phyloP scores from a whole-genome alignment of 768 basidiomycete genomes.

The Auricularia cornea region DNA sequence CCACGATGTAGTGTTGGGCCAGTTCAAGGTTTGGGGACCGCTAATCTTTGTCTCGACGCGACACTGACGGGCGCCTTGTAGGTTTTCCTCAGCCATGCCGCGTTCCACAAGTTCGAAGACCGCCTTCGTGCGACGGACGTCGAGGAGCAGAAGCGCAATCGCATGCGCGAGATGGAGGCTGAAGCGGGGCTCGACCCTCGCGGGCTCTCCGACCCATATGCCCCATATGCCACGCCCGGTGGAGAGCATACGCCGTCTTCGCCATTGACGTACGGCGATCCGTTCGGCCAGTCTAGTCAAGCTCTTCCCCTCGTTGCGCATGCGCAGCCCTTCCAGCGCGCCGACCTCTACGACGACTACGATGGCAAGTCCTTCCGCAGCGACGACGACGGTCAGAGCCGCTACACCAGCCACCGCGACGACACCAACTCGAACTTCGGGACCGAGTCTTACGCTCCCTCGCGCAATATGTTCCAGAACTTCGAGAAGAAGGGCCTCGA shows the following conservation, averaged over 20 bases:
- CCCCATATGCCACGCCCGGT: slow-evolving; percentile 58
- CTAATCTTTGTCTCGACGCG: slow-evolving; percentile 1
- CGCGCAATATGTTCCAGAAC: slow-evolving; percentile 90
- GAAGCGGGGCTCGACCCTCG: slow-evolving; percentile 59
- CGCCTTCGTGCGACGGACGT: slow-evolving; percentile 72
- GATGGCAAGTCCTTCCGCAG: slow-evolving; percentile 63
- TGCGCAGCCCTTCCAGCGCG: slow-evolving; percentile 75
- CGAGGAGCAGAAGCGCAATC: slow-evolving; percentile 79
- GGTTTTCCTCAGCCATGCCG: slow-evolving; percentile 81
- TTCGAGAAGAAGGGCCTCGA: slow-evolving; percentile 67
- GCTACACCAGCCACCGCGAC: slow-evolving; percentile 68
- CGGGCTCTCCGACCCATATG: slow-evolving; percentile 59
- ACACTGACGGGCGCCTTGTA: slow-evolving; percentile 22
- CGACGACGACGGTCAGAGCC: slow-evolving; percentile 74
- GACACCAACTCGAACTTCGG: slow-evolving; percentile 77
- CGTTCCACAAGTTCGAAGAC: slow-evolving; percentile 87
- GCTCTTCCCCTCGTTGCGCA: slow-evolving; percentile 77
- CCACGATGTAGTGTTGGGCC: slow-evolving; percentile 70
- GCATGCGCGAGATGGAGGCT: slow-evolving; percentile 65
- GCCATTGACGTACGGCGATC: slow-evolving; percentile 35
- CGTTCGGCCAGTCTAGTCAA: slow-evolving; percentile 53
- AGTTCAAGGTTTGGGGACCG: slow-evolving; percentile 54
- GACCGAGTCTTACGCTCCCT: slow-evolving; percentile 89
- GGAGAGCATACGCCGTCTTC: slow-evolving; percentile 23
- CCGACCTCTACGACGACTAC: slow-evolving; percentile 65